These are phyloP conservation scores for Vaccinium darrowii DNA, from an alignment of 148 eudicot genomes.

Conservation along the genomic window DNA sequence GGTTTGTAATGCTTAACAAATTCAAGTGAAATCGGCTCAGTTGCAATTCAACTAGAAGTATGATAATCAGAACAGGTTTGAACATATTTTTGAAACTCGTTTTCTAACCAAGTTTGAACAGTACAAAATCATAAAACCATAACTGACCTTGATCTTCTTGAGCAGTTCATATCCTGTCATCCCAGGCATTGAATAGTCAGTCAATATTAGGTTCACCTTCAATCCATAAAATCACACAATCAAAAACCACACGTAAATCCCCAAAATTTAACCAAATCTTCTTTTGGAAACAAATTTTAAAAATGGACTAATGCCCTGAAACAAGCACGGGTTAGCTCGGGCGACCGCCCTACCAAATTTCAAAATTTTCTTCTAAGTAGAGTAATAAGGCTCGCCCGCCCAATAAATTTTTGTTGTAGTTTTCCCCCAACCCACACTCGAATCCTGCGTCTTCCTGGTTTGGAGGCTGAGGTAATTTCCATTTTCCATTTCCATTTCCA, in stretches of 20 bases:
- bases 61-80: background rate
- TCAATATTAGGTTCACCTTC: constrained; percentile 62
- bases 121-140: background rate
- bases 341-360: too few species aligned
- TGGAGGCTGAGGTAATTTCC: too few species aligned
- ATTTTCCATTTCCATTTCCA: too few species aligned
- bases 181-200: constrained; percentile 93
- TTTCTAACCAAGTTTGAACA: background rate
- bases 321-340: too few species aligned
- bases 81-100: too few species aligned
- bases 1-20: background rate
- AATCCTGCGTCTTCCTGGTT: too few species aligned
- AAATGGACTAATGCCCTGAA: too few species aligned
- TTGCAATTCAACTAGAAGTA: too few species aligned
- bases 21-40: background rate
- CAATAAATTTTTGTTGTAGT: too few species aligned
- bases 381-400: too few species aligned
- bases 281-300: background rate
- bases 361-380: too few species aligned
- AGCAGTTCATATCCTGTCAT: constrained; percentile 74
- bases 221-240: constrained; percentile 32
- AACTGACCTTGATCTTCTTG: constrained; percentile 63
- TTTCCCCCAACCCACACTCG: too few species aligned
- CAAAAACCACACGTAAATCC: background rate
- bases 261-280: background rate